Evolutionary conservation across 108 stramenopile genomes (phyloP).

Genomic region (Nannochloropsis salina): DNA sequence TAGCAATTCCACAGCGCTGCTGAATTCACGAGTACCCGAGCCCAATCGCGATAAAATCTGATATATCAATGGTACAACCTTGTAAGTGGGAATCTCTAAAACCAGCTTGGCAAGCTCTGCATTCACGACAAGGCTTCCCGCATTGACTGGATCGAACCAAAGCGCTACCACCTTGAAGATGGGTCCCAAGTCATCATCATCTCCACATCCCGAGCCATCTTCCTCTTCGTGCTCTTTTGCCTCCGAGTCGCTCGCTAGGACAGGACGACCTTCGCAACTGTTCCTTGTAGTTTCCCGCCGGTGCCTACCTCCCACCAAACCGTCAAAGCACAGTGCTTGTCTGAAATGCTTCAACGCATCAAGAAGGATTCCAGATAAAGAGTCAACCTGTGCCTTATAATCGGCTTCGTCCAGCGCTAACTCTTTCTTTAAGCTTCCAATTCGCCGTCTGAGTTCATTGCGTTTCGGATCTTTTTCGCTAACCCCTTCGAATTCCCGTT

Average conservation of each 20-base stretch:
- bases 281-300: neutral
- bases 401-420: neutral
- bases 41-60: slow-evolving; percentile 53
- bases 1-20: slow-evolving; percentile 29
- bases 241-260: neutral
- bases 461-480: neutral
- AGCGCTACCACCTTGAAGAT: slow-evolving; percentile 35
- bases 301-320: neutral
- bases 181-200: slow-evolving; percentile 32
- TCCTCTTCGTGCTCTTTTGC: slow-evolving; percentile 23
- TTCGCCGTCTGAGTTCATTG: neutral
- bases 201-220: slow-evolving; percentile 22
- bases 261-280: too few species aligned
- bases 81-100: slow-evolving; percentile 34
- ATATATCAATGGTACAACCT: slow-evolving; percentile 51
- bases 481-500: neutral
- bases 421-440: neutral
- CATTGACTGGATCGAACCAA: slow-evolving; percentile 36
- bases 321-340: neutral
- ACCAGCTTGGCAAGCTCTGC: slow-evolving; percentile 26
- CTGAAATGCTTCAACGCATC: slow-evolving; percentile 5
- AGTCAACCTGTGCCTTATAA: neutral
- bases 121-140: slow-evolving; percentile 20
- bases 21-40: slow-evolving; percentile 25
- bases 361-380: neutral